Evolutionary conservation across 495 filamentous ascomycete genomes (phyloP).

Genomic region (Penicillium coprophilum): DNA sequence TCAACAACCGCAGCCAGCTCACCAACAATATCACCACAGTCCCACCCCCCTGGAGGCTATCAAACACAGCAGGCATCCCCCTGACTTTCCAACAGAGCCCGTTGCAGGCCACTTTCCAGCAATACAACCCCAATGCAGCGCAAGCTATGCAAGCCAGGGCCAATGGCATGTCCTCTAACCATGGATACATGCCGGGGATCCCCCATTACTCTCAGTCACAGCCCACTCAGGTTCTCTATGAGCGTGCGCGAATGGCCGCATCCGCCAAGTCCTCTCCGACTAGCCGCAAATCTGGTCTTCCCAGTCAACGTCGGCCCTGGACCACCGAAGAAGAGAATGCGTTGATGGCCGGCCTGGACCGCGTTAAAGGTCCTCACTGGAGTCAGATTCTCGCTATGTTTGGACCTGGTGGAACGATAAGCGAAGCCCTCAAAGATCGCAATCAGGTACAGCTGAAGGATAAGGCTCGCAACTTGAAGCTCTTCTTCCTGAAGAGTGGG

Average conservation of each 20-base stretch:
- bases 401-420: conserved; percentile 77
- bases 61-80: conserved; percentile 33
- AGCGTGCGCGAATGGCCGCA: conserved; percentile 77
- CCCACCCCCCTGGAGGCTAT: conserved; percentile 40
- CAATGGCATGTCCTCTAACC: conserved; percentile 40
- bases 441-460: conserved; percentile 96
- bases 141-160: conserved; percentile 35
- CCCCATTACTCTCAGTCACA: conserved; percentile 69
- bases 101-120: conserved; percentile 46
- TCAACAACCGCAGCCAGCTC: conserved; percentile 27
- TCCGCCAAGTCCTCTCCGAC: conserved; percentile 76
- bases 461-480: conserved; percentile 90
- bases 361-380: conserved; percentile 93
- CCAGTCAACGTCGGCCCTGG: conserved; percentile 87
- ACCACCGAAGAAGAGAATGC: conserved; percentile 88
- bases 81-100: conserved; percentile 45
- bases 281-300: conserved; percentile 69
- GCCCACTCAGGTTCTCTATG: conserved; percentile 76
- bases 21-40: conserved; percentile 43
- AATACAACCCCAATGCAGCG: conserved; percentile 44
- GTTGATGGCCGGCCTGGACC: conserved; percentile 86
- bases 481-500: conserved; percentile 91
- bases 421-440: conserved; percentile 83
- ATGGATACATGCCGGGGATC: conserved; percentile 50
- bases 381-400: conserved; percentile 90